Evolutionary conservation across 2,329 filamentous ascomycete species (phyloP), one percentile per base, ranked within the genome.

Genomic region (Truncatella angustata): DNA sequence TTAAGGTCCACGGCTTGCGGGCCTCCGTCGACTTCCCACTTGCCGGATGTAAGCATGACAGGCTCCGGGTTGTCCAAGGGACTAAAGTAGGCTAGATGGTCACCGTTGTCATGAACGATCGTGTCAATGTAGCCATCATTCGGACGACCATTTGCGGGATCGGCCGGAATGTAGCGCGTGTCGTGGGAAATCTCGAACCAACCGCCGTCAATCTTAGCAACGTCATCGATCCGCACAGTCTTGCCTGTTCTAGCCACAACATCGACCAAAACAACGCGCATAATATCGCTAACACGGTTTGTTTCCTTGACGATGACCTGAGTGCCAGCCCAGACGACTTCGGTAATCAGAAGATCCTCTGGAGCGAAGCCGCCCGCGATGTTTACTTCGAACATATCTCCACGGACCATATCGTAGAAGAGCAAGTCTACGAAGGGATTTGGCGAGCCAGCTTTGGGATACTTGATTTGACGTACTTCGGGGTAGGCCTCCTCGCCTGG

Each of bases 121-220:
- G 88, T 91, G 69, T 99, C 94, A 56, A 99, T 86, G 64, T 99
- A 99, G 20, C 94, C 94, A 68, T 97, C 91, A 4, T 93, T 71
- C 2, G 82, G 77, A 20, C 92, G 85, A 12, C 89, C 90, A 56
- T 89, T 90, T 10, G 73, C 69, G 20, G 88, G 81, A 66, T 97
- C 90, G 3, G 91, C 89, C 2, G 94, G 94, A 52, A 99, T 86
- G 65, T 88, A 97, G 12, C 77, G 85, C 3, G 92, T 96, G 37
- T 87, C 83, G 62, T 96, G 87, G 1, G 91, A 90, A 37, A 96
- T 90, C 71, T 99, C 94, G 62, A 97, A 93, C 94, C 94, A 99
- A 30, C 94, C 95, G 20, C 92, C 92, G 67, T 99, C 94, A n/a
- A 97, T 77, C 52, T 87, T 79, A 58, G 85, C 82, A 45, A 97